Percentiles rank a stretch among this genome's conserved stretches.
Evolutionary conservation across 176 grass and related monocot species (phyloP).

Genomic region (Ampelocalamus luodianensis): DNA sequence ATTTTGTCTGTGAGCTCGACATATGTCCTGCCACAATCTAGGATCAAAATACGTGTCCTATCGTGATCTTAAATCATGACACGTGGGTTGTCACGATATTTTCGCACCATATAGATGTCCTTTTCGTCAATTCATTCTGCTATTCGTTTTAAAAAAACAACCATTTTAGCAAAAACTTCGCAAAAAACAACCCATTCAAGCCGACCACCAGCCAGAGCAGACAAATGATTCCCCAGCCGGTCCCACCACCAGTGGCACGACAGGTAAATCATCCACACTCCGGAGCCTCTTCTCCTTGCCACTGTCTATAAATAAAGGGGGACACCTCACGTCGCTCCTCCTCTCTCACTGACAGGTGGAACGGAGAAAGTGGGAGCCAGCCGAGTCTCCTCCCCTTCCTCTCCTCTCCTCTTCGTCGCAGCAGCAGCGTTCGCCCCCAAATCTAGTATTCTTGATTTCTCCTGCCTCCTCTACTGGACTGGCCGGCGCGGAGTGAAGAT

Average conservation of each 20-base stretch:
- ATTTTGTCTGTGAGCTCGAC: too few relatives aligned
- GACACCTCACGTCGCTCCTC: slow-evolving; percentile 22
- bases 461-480: background rate
- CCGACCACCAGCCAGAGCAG: slow-evolving; percentile 30
- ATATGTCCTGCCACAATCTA: too few relatives aligned
- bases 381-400: slow-evolving; percentile 17
- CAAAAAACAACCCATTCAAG: background rate
- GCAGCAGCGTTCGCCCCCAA: slow-evolving; percentile 9
- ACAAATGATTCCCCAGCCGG: background rate
- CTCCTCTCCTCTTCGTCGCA: background rate
- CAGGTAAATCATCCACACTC: background rate
- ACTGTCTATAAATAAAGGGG: slow-evolving; percentile 19
- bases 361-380: slow-evolving; percentile 35
- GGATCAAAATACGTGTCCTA: fast-evolving
- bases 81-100: too few relatives aligned
- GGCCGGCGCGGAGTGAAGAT: background rate
- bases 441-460: slow-evolving; percentile 14
- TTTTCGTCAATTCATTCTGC: too few relatives aligned
- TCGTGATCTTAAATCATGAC: too few relatives aligned
- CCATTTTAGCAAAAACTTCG: too few relatives aligned
- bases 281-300: background rate
- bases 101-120: too few relatives aligned
- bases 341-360: slow-evolving; percentile 46
- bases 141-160: too few relatives aligned
- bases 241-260: slow-evolving; percentile 19